Conservation (phyloP, 257 asterid species). For the Fraxinus americana region DNA sequence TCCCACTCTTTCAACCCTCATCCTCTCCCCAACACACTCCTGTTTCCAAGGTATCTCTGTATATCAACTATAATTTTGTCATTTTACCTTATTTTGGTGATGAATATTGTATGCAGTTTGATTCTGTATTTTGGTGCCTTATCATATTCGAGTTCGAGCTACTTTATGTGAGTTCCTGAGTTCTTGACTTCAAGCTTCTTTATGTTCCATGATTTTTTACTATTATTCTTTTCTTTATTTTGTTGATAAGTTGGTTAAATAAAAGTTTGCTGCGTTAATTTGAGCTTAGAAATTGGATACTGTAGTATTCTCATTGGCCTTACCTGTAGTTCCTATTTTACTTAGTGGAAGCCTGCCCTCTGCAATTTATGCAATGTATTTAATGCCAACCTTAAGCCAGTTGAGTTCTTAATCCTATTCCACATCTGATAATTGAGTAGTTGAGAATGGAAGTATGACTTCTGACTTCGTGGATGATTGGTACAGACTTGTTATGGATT, state of each 20-base stretch:
- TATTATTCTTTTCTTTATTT: no score
- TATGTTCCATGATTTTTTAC: neutral
- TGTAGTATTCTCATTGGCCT: neutral
- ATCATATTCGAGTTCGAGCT: neutral
- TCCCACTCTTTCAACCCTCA: constrained; percentile 62
- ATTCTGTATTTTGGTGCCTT: neutral
- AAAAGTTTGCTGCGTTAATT: no score
- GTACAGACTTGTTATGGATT: neutral
- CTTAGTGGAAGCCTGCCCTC: neutral
- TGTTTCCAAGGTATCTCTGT: constrained; percentile 61
- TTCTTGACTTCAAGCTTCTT: neutral
- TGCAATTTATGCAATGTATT: neutral
- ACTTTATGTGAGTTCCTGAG: neutral
- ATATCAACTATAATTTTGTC: neutral
- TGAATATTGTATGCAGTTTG: neutral
- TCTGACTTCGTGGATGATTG: neutral
- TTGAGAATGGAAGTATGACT: no score
- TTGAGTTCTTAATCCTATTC: neutral
- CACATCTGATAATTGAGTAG: no score
- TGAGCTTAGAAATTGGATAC: no score
- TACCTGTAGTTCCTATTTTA: neutral
- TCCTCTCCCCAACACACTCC: constrained; percentile 47
- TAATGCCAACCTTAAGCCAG: neutral
- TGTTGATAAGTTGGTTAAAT: no score
- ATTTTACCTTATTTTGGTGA: neutral